phyloP scores from a whole-genome alignment of 2,329 filamentous ascomycete species.

The Septoria petroselini region DNA sequence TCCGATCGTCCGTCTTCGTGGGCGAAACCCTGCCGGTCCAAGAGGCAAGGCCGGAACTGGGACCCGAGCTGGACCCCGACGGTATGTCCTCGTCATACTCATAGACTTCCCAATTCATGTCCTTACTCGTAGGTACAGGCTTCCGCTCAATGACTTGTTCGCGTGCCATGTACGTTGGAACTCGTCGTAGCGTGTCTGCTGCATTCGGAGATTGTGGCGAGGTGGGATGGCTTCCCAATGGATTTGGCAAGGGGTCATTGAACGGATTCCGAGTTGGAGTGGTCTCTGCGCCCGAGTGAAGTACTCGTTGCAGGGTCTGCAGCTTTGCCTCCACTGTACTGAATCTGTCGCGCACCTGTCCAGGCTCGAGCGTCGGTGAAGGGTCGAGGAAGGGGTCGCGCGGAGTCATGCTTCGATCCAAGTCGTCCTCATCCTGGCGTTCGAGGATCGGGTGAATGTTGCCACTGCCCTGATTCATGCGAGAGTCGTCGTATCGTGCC shows the following conservation, averaged over 20 bases:
- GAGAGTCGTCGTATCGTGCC: constrained; percentile 49
- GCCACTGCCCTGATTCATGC: constrained; percentile 50
- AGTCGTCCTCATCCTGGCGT: constrained; percentile 25
- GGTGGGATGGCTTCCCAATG: constrained; percentile 38
- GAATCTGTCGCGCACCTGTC: constrained; percentile 15
- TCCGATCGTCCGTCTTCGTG: constrained; percentile 55
- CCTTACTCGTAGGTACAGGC: constrained; percentile 23
- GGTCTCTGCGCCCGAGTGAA: constrained; percentile 13
- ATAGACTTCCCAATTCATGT: constrained; percentile 34
- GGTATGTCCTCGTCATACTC: constrained; percentile 19
- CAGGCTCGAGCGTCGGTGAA: constrained; percentile 32
- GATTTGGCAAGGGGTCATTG: constrained; percentile 39
- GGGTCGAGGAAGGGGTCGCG: constrained; percentile 43
- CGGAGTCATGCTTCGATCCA: background rate
- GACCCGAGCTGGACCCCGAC: constrained; percentile 3
- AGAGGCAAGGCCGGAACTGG: background rate
- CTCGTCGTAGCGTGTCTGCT: constrained; percentile 30
- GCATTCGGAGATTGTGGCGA: constrained; percentile 26
- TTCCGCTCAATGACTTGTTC: constrained; percentile 17
- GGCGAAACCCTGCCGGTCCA: constrained; percentile 45
- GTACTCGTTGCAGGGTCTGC: constrained; percentile 19
- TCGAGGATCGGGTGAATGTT: constrained; percentile 28
- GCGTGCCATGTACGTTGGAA: constrained; percentile 27
- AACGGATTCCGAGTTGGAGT: constrained; percentile 39
- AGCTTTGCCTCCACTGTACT: constrained; percentile 22